Percentiles rank a stretch among this genome's conserved stretches.
These are phyloP conservation scores for Prunus padus DNA, from an alignment of 306 rosid species.

Conservation along the genomic window DNA sequence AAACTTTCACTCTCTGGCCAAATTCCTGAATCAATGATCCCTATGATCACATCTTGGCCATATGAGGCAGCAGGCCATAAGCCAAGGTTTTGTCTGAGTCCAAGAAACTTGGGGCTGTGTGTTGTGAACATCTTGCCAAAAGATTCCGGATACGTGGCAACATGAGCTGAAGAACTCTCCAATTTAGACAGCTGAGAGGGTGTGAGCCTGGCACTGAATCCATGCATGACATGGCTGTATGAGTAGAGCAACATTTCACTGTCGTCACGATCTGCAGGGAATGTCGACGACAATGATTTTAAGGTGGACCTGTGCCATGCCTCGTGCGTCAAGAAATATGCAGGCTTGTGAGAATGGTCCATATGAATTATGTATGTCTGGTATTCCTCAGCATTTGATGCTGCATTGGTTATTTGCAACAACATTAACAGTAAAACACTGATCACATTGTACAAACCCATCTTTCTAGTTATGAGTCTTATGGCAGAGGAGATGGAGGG, in stretches of 20 bases:
- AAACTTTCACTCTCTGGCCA: conserved; percentile 29
- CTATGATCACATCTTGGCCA: conserved; percentile 25
- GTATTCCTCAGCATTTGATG: background rate
- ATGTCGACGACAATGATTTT: background rate
- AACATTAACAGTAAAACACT: background rate
- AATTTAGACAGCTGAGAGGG: conserved; percentile 17
- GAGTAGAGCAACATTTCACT: conserved; percentile 6
- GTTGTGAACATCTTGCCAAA: conserved; percentile 25
- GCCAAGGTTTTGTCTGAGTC: background rate
- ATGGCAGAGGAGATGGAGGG: background rate
- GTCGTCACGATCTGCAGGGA: background rate
- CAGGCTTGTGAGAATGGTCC: conserved; percentile 8
- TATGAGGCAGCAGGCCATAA: background rate
- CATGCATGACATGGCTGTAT: conserved; percentile 20
- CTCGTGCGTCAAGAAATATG: background rate
- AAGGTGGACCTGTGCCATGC: conserved; percentile 28
- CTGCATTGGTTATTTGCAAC: background rate
- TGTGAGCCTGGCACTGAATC: conserved; percentile 30
- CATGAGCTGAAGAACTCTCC: background rate
- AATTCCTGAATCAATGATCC: conserved; percentile 21
- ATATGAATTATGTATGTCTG: conserved; percentile 16
- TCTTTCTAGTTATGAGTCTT: background rate
- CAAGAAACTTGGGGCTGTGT: conserved; percentile 24
- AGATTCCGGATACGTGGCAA: conserved; percentile 18
- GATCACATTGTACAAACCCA: background rate